phyloP scores from a whole-genome alignment of 2,329 filamentous ascomycete genomes.

The Fusarium sublunatum region DNA sequence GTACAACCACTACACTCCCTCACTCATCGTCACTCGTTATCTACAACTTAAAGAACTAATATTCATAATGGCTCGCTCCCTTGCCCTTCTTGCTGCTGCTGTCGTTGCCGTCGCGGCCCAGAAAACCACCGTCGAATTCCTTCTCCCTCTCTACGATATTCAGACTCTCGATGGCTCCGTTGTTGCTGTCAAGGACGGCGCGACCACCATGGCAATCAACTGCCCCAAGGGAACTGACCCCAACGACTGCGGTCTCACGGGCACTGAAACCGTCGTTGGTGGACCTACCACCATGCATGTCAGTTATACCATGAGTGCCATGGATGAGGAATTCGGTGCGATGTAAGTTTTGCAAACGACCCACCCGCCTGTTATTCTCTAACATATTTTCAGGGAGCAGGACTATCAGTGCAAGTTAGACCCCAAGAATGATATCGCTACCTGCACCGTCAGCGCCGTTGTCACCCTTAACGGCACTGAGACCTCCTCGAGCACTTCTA shows the following conservation, averaged over 20 bases:
- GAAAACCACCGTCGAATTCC: constrained; percentile 45
- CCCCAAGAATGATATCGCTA: constrained; percentile 38
- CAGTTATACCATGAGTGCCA: constrained; percentile 4
- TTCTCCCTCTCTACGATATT: constrained; percentile 44
- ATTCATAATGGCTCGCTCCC: constrained; percentile 42
- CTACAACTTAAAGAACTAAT: background rate
- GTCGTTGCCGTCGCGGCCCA: constrained; percentile 41
- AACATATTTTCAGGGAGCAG: constrained; percentile 28
- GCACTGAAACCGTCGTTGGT: constrained; percentile 46
- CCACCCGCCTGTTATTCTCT: background rate
- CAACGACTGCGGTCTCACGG: constrained; percentile 44
- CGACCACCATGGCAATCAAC: constrained; percentile 48
- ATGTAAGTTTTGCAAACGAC: constrained; percentile 29
- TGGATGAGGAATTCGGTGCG: constrained; percentile 17
- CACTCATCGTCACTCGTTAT: constrained; percentile 24
- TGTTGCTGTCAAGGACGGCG: constrained; percentile 41
- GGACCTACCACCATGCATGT: constrained; percentile 25
- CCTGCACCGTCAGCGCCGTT: constrained; percentile 36
- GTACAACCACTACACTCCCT: constrained; percentile 33
- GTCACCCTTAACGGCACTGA: constrained; percentile 3
- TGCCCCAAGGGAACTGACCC: constrained; percentile 38
- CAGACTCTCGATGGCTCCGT: constrained; percentile 47
- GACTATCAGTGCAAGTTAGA: constrained; percentile 44
- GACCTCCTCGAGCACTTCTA: constrained; percentile 4
- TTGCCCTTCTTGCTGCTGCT: constrained; percentile 43